Evolutionary conservation across 257 asterid genomes (phyloP).

Genomic region (Rauvolfia tetraphylla): DNA sequence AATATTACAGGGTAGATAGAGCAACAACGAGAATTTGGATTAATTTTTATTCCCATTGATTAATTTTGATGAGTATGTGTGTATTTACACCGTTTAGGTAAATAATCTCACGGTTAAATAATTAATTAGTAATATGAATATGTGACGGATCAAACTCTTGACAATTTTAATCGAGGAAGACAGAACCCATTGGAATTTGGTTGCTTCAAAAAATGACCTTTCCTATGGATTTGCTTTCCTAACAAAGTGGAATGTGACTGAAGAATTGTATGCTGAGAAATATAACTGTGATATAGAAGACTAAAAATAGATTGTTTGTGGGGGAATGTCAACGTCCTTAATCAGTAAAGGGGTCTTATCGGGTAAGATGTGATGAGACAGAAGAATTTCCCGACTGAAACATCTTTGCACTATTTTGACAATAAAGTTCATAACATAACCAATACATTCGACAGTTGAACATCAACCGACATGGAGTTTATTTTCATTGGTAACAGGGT

Average conservation of each 20-base stretch:
- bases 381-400: not conserved
- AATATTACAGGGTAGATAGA: too few relatives aligned
- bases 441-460: too few relatives aligned
- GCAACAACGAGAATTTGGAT: too few relatives aligned
- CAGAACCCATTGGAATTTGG: not conserved
- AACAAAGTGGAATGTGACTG: constrained; percentile 1
- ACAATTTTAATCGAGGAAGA: not conserved
- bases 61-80: too few relatives aligned
- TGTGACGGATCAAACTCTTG: too few relatives aligned
- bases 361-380: not conserved
- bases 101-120: too few relatives aligned
- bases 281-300: not conserved
- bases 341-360: not conserved
- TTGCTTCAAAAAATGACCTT: not conserved
- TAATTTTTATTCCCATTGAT: too few relatives aligned
- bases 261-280: not conserved
- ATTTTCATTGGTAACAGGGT: too few relatives aligned
- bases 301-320: not conserved
- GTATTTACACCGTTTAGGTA: too few relatives aligned
- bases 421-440: not conserved
- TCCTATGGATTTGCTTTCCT: not conserved
- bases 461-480: too few relatives aligned
- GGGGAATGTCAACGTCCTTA: too few relatives aligned
- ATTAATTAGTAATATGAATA: too few relatives aligned
- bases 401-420: not conserved